Base-by-base conservation (phyloP, 1,284 basidiomycete genomes). In the Leccinum angustisporum region DNA sequence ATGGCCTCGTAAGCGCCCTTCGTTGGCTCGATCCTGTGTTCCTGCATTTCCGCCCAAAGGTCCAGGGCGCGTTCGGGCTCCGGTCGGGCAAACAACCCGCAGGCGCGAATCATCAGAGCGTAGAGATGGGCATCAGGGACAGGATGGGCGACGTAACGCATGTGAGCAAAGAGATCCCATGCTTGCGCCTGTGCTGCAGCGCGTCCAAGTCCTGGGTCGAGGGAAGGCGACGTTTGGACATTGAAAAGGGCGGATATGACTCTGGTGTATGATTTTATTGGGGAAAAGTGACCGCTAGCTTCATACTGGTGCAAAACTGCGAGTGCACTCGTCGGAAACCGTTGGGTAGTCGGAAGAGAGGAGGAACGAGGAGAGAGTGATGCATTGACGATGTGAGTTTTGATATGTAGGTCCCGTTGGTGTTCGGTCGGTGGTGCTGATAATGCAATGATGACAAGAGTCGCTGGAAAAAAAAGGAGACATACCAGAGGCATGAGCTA, bases 81-180 rank as follows among this genome's bases (percentile, higher is more conserved):
- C 2, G 90, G 85, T 38, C 77, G 72, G 10, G 77, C 72, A 14
- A 77, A 75, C 8, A 82, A 79, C 0, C 89, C 90, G 67, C 97
- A 98, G 0, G 93, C 91, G 1, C 84, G 82, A 68, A 99, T 95
- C 94, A 99, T 97, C 30, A 86, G 74, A 0, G 88, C 84, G 75
- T 96, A 99, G 5, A 96, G 77, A 16, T 83, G 76, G 3, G 81
- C 80, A 63, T 92, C 87, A 0, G 97, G 95, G 2, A 80, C 77
- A 0, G 94, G 88, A 71, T 99, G 95, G 0, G 96, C 94, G 6
- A 92, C 90, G 59, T 98, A 92, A 58, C 97, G 92, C 93, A 98
- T 97, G 74, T 98, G 95, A 2, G 92, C 81, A 74, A 95, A 98
- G 27, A 98, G 82, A 69, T 98, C 94, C 94, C 94, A 97, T 0